Conservation (phyloP, 2,329 filamentous ascomycete genomes). For the Colletotrichum sojae region DNA sequence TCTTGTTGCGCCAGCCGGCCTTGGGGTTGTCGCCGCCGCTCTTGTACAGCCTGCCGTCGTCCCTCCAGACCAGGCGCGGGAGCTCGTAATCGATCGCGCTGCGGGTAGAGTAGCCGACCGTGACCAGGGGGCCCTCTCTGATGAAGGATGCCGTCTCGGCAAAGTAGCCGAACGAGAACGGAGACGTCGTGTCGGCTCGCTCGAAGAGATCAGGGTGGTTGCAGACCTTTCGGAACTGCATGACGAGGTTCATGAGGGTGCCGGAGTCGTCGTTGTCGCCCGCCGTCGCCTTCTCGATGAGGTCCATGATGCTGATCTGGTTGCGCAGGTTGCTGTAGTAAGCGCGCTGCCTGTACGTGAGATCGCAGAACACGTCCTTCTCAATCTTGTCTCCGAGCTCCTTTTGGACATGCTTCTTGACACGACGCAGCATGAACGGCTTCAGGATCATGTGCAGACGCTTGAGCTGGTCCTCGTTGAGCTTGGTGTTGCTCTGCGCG, state of each 20-base stretch:
- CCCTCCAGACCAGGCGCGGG: conserved; percentile 85
- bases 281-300: conserved; percentile 95
- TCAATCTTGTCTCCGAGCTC: conserved; percentile 99
- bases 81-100: conserved; percentile 88
- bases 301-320: conserved; percentile 98
- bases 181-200: conserved; percentile 90
- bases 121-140: conserved; percentile 85
- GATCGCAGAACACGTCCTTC: conserved; percentile 93
- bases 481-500: conserved; percentile 98
- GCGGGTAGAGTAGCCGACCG: conserved; percentile 88
- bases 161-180: conserved; percentile 86
- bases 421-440: conserved; percentile 98
- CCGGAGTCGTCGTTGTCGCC: conserved; percentile 96
- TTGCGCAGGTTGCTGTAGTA: conserved; percentile 94
- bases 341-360: conserved; percentile 95
- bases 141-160: conserved; percentile 97
- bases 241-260: conserved; percentile 98
- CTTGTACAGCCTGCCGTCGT: conserved; percentile 82
- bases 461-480: conserved; percentile 97
- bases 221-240: conserved; percentile 99
- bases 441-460: conserved; percentile 99
- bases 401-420: conserved; percentile 99
- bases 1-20: conserved; percentile 86
- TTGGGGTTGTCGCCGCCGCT: conserved; percentile 79
- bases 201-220: conserved; percentile 99